Percentiles rank a stretch among this genome's conserved stretches.
These are phyloP conservation scores for Dichomitus squalens DNA, from an alignment of 1,284 basidiomycete species.

Conservation along the genomic window DNA sequence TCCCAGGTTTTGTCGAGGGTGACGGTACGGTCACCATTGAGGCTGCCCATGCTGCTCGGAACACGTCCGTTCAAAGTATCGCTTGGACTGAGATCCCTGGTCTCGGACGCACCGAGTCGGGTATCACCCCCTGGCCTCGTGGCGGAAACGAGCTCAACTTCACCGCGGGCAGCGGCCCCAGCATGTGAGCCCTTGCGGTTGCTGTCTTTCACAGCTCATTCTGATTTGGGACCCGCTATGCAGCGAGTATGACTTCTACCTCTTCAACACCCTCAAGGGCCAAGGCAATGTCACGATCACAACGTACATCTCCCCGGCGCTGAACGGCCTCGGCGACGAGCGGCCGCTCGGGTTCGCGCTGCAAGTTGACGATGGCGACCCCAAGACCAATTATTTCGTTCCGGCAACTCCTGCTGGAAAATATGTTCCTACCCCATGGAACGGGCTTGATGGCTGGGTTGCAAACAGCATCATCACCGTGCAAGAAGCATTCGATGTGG, in stretches of 20 bases:
- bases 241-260: slow-evolving; percentile 62
- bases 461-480: slow-evolving; percentile 51
- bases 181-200: slow-evolving; percentile 43
- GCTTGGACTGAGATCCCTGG: slow-evolving; percentile 63
- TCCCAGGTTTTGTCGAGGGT: slow-evolving; percentile 62
- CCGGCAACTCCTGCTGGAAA: slow-evolving; percentile 49
- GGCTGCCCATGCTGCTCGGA: slow-evolving; percentile 57
- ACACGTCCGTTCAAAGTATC: slow-evolving; percentile 52
- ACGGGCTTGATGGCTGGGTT: slow-evolving; percentile 51
- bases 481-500: slow-evolving; percentile 37
- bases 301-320: slow-evolving; percentile 55
- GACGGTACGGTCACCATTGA: slow-evolving; percentile 68
- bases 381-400: slow-evolving; percentile 53
- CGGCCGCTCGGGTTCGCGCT: slow-evolving; percentile 59
- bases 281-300: slow-evolving; percentile 47
- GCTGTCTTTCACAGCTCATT: too few species aligned
- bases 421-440: slow-evolving; percentile 51
- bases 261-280: slow-evolving; percentile 50
- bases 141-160: slow-evolving; percentile 56
- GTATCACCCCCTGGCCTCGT: slow-evolving; percentile 62
- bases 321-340: slow-evolving; percentile 58
- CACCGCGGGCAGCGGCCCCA: slow-evolving; percentile 59
- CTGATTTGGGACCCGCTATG: too few species aligned
- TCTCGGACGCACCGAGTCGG: slow-evolving; percentile 60
- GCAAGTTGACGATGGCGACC: slow-evolving; percentile 50